Base-by-base conservation (phyloP, 2,329 filamentous ascomycete genomes). In the Xylaria sp. region DNA sequence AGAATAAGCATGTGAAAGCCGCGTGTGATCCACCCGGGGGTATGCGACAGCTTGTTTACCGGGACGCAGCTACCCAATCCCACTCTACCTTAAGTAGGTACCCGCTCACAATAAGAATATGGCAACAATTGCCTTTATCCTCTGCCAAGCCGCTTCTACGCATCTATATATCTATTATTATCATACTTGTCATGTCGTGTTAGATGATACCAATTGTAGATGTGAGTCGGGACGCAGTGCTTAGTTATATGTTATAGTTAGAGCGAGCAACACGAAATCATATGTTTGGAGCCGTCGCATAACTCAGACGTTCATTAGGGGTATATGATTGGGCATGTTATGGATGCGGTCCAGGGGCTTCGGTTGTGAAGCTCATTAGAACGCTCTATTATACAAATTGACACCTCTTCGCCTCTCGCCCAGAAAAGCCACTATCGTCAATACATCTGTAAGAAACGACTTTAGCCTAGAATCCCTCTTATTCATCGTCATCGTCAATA, bases 401-500 rank as follows among this genome's bases (percentile, higher is more conserved):
- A 20, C 20, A 20, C 8, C 51, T 49, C 43, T 36, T 31, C 25
- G 33, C 52, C 23, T 25, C 49, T 9, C 13, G 13, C 8, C 20
- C 52, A 12, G 9, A 7, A 60, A 41, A 28, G 54, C 2, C 18
- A 23, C 55, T 7, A 20, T 28, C 25, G 43, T 60, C n/a, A 43
- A 3, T 10, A 49, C 18, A 49, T 39, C 36, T 41, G 46, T 51
- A 54, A 43, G 9, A 65, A 60, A 36, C 46, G 25, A 36, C 33
- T 15, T 2, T 31, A 56, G 31, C 28, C 49, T 6, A 48, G 15
- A 64, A 23, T 59, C 66, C 61, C 48, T 71, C 61, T 52, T 71
- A 75, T 36, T 82, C 80, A 31, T 89, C 87, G 65, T 90, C 88
- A 64, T 90, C 88, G 64, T 89, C 87, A 67, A 90, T 83, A 71